Base-by-base conservation (phyloP, 495 filamentous ascomycete species). In the Trichoderma asperelloides region DNA sequence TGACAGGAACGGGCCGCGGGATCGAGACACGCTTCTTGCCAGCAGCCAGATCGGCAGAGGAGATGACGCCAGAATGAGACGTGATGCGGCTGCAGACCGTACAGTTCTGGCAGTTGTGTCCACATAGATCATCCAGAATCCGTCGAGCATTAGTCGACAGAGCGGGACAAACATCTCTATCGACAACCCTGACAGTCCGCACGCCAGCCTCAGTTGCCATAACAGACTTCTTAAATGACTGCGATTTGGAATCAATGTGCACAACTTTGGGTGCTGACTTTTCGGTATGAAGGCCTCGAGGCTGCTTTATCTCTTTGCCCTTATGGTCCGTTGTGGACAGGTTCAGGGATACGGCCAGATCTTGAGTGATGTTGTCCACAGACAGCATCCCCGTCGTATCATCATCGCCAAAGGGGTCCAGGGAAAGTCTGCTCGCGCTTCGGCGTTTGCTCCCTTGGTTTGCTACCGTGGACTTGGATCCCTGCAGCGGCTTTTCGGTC, bases 81-180 rank as follows among this genome's bases (percentile, higher is more conserved):
- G 78, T 74, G 65, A 86, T 79, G 43, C 86, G 87, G 66, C 85
- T 81, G 76, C 91, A 96, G 37, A 92, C 83, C 25, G 84, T 87
- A 80, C 91, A 94, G 75, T 90, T 91, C 62, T 82, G 80, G 63
- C 84, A 83, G 67, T 89, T 82, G 74, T 93, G 90, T 65, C 83
- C 80, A 65, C 84, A 84, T 63, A 88, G 78, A 47, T 70, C 74
- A 67, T 90, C 79, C 11, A 89, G 77, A n/a, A 86, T 82, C 66
- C 81, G 81, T 69, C 87, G 85, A 41, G 85, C 80, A 45, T 79
- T 77, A 65, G 75, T 75, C 65, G 78, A 80, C 33, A 70, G 81
- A 43, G 73, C 81, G 69, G 68, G 83, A 78, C 78, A 66, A 3
- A 62, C 63, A 21, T 65, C 43, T 30, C 65, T 64, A n/a, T 71